phyloP scores from a whole-genome alignment of 768 basidiomycete species.

The Leccinellum rugosiceps region DNA sequence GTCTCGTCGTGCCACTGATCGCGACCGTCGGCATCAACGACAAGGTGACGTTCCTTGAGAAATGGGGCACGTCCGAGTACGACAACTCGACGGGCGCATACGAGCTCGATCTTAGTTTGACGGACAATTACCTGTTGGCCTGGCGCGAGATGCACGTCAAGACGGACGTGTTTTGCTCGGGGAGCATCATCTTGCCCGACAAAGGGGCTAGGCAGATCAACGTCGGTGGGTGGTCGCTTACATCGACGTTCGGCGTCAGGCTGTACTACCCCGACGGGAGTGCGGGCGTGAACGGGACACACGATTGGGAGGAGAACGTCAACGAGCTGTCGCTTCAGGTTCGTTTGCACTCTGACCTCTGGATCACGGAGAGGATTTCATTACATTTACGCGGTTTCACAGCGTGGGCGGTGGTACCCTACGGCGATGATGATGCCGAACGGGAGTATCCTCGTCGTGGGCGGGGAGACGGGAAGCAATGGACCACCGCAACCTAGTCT shows the following conservation, averaged over 20 bases:
- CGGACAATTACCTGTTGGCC: constrained; percentile 40
- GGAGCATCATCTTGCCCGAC: constrained; percentile 69
- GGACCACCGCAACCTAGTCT: constrained; percentile 62
- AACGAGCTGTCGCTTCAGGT: constrained; percentile 60
- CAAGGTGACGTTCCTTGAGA: constrained; percentile 80
- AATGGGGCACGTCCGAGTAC: constrained; percentile 52
- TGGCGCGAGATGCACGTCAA: constrained; percentile 80
- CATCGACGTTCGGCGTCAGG: constrained; percentile 70
- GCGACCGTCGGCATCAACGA: constrained; percentile 77
- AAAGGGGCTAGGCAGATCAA: constrained; percentile 45
- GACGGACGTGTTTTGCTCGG: constrained; percentile 80
- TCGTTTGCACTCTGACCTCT: neutral
- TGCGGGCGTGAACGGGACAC: constrained; percentile 66
- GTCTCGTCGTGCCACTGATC: constrained; percentile 69
- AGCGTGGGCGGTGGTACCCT: constrained; percentile 74
- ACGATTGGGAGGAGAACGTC: constrained; percentile 77
- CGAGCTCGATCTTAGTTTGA: constrained; percentile 66
- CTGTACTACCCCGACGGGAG: constrained; percentile 71
- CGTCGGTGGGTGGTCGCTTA: constrained; percentile 53
- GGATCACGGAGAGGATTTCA: too few species aligned
- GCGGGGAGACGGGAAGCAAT: constrained; percentile 73
- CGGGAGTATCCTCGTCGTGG: constrained; percentile 69
- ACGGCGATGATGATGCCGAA: constrained; percentile 67
- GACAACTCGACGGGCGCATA: constrained; percentile 74
- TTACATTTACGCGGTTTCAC: neutral